phyloP scores from a whole-genome alignment of 2,329 filamentous ascomycete species.

The Monilinia polystroma region DNA sequence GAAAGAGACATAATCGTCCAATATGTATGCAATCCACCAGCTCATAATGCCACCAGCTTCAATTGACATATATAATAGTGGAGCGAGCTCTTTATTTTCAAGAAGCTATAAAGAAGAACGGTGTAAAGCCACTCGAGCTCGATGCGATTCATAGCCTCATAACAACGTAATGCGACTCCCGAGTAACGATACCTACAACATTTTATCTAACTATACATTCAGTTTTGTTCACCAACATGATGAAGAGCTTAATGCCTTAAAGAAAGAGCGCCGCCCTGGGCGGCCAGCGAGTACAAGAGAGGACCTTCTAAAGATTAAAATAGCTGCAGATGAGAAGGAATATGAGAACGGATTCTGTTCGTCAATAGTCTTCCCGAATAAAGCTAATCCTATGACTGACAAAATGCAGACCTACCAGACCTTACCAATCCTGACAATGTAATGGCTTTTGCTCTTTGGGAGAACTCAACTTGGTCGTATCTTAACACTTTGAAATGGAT shows the following conservation, averaged over 20 bases:
- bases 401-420: conserved; percentile 65
- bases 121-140: conserved; percentile 51
- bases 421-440: conserved; percentile 66
- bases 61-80: conserved; percentile 48
- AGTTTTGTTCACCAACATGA: conserved; percentile 68
- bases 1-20: conserved; percentile 71
- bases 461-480: conserved; percentile 83
- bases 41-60: conserved; percentile 8
- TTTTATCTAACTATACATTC: conserved; percentile 3
- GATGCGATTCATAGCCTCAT: conserved; percentile 61
- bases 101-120: conserved; percentile 56
- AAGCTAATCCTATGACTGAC: conserved; percentile 16
- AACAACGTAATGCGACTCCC: conserved; percentile 52
- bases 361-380: conserved; percentile 37
- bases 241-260: conserved; percentile 64
- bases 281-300: conserved; percentile 76
- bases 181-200: not conserved
- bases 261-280: conserved; percentile 71
- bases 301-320: conserved; percentile 71
- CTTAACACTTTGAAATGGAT: conserved; percentile 75
- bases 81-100: conserved; percentile 72
- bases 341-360: conserved; percentile 78
- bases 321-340: conserved; percentile 72
- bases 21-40: conserved; percentile 52
- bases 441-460: conserved; percentile 68